Evolutionary conservation across 2,329 filamentous ascomycete genomes (phyloP).

Genomic region (Pseudogymnoascus sp.): DNA sequence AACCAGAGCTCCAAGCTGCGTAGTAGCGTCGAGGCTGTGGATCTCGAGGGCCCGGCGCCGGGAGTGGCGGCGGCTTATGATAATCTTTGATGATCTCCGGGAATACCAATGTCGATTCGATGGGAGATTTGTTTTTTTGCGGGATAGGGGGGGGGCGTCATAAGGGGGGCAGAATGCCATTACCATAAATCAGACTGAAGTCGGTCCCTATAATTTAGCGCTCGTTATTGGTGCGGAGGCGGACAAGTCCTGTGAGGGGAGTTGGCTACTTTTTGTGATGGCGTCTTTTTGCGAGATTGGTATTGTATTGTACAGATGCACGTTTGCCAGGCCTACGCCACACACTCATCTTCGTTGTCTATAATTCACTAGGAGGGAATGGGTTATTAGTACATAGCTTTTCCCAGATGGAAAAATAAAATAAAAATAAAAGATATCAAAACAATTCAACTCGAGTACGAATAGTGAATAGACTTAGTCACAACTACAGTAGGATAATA

Average conservation of each 20-base stretch:
- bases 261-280: not conserved
- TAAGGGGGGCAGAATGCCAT: not conserved
- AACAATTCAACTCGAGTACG: not conserved
- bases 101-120: not conserved
- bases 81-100: constrained; percentile 14
- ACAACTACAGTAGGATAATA: not conserved
- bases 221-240: not conserved
- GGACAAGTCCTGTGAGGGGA: not conserved
- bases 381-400: not conserved
- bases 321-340: not conserved
- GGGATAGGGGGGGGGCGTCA: not conserved
- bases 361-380: not conserved
- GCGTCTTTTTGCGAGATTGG: not conserved
- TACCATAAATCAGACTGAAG: not conserved
- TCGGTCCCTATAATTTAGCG: not conserved
- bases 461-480: not conserved
- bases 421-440: not conserved
- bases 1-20: constrained; percentile 50
- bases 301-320: constrained; percentile 2
- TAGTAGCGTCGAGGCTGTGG: constrained; percentile 26
- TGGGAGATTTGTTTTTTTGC: not conserved
- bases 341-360: constrained; percentile 4
- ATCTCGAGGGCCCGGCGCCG: constrained; percentile 27
- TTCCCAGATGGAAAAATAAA: not conserved
- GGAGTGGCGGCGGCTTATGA: constrained; percentile 27